Evolutionary conservation across 768 basidiomycete species (phyloP), one percentile per base, ranked within the genome.

Genomic region (Kwoniella botswanensis): DNA sequence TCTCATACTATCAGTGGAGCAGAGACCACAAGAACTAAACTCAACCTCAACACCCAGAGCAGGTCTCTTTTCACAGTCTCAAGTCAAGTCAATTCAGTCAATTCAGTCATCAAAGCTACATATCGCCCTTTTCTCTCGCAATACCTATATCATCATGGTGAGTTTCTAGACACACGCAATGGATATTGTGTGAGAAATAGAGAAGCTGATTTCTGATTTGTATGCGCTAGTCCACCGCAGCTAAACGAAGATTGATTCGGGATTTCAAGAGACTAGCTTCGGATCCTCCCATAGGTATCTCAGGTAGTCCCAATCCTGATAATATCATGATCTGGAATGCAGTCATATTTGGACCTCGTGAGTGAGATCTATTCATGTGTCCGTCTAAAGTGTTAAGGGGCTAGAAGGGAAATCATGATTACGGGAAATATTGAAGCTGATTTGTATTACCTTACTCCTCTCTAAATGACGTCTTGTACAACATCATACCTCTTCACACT

Each of bases 271-370:
- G 93, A 26, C 88, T 99, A 55, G 93, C 93, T 57, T 90, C 90
- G 24, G 97, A 98, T 81, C 95, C 96, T 4, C 97, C 97, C 0
- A 91, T 92, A 64, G 97, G 97, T 6, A 94, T 99, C 75, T 95
- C 93, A 4, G 97, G 96, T 15, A 95, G 93, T 79, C 96, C 97
- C 81, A 94, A 93, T 81, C 91, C 93, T 2, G 97, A 98, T 82
- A 98, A 98, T 83, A 97, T 99, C 84, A 97, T 98, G 94, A 88
- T 98, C 17, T 99, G 97, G 97, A 99, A 99, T 79, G 97, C 97
- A 1, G 97, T 99, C 68, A 99, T 99, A 73, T 98, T 99, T 81
- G 97, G 97, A 2, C 97, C 97, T 84, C 91, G 96, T 94, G 70
- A 79, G 91, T 85, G 18, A 22, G 24, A 6, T 41, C 35, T n/a